phyloP scores from a whole-genome alignment of 2,329 filamentous ascomycete species.

The Pseudogymnoascus sp. region DNA sequence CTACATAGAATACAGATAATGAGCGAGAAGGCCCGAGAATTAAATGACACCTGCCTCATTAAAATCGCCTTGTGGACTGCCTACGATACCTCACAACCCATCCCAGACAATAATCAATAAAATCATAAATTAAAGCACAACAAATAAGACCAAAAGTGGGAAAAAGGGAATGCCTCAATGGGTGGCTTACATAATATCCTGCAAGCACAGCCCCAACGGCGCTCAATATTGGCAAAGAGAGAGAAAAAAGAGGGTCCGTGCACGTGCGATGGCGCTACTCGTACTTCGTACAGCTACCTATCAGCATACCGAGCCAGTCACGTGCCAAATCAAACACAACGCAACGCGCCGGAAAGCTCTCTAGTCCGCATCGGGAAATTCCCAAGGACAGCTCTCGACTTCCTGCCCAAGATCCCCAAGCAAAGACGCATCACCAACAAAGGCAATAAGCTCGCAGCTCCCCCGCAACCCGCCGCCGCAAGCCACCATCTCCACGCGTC shows the following conservation, averaged over 20 bases:
- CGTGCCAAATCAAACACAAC: background rate
- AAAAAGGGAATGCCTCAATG: background rate
- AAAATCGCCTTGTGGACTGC: background rate
- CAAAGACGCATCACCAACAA: background rate
- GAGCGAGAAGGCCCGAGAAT: background rate
- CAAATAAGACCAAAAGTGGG: background rate
- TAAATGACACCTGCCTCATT: background rate
- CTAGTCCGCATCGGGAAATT: slow-evolving; percentile 6
- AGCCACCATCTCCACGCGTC: background rate
- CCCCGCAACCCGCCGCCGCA: background rate
- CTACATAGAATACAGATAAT: background rate
- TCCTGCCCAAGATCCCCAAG: background rate
- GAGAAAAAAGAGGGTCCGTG: background rate
- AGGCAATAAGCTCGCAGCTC: slow-evolving; percentile 4
- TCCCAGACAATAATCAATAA: slow-evolving; percentile 2
- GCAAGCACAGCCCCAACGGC: background rate
- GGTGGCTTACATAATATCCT: background rate
- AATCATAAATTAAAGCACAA: background rate
- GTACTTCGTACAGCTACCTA: background rate
- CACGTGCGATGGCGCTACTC: slow-evolving; percentile 4
- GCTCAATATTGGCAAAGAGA: background rate
- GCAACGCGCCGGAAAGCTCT: background rate
- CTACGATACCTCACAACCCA: background rate
- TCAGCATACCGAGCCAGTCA: background rate
- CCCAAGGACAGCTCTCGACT: background rate